Evolutionary conservation across 805 yeast species (phyloP).

Genomic region (Naumovozyma castellii): DNA sequence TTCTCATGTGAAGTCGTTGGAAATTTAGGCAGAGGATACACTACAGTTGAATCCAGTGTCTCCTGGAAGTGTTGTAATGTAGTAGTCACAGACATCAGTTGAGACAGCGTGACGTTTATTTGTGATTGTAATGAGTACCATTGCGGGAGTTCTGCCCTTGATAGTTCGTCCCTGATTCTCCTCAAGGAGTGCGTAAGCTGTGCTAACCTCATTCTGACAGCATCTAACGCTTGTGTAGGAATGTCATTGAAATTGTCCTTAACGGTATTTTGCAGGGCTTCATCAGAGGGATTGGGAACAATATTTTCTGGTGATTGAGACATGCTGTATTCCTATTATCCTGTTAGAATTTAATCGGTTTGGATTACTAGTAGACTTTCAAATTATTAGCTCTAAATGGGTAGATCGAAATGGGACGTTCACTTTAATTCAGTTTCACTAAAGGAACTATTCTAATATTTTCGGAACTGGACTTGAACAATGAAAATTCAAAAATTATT

Average conservation of each 20-base stretch:
- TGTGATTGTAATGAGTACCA: slow-evolving; percentile 68
- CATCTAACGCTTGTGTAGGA: slow-evolving; percentile 54
- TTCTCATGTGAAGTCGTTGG: slow-evolving; percentile 82
- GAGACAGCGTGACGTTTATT: slow-evolving; percentile 73
- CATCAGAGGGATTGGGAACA: background rate
- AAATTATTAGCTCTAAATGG: too few relatives aligned
- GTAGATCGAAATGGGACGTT: too few relatives aligned
- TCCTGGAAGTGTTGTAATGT: slow-evolving; percentile 56
- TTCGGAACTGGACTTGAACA: too few relatives aligned
- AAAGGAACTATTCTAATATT: too few relatives aligned
- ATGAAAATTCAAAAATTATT: too few relatives aligned
- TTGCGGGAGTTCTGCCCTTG: slow-evolving; percentile 37
- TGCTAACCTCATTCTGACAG: slow-evolving; percentile 50
- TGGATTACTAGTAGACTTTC: too few relatives aligned
- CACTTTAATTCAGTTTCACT: too few relatives aligned
- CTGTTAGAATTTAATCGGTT: too few relatives aligned
- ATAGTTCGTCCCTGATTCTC: slow-evolving; percentile 46
- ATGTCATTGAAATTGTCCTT: slow-evolving; percentile 32
- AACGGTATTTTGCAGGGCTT: slow-evolving; percentile 2
- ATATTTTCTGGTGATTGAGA: background rate
- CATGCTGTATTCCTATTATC: background rate
- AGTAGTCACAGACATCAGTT: slow-evolving; percentile 64
- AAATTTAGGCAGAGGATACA: slow-evolving; percentile 73
- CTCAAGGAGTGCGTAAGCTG: slow-evolving; percentile 52
- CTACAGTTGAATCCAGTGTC: slow-evolving; percentile 55